Evolutionary conservation across 805 yeast genomes (phyloP), one percentile per base, ranked within the genome.

Genomic region (Grigorovia jiainica): DNA sequence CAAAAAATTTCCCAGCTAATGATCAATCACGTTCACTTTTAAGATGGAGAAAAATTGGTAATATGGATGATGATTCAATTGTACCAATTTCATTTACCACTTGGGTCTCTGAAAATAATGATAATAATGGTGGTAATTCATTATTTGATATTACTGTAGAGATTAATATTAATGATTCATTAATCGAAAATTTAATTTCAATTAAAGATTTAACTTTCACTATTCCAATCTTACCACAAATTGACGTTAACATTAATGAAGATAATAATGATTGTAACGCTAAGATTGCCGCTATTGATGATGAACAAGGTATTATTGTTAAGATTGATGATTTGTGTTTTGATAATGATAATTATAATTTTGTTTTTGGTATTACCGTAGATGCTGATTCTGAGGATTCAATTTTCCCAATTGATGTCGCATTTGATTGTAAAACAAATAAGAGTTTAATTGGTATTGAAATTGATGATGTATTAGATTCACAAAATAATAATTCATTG

Each of bases 1-100:
- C 72, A 36, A 85, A 86, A 57, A 76, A 87, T 29, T 89, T 92
- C 76, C 97, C 97, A 32, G 72, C 87, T 8, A 87, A 89, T 62
- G 95, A 87, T 60, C 90, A 86, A 58, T 78, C 86, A 39, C 73
- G 90, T 51, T 95, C 95, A 49, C 95, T 90, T 24, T 75, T 92
- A 54, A 82, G 95, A 71, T 90, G 95, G 97, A 81, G 87, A 61
- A 79, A 80, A 36, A 72, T 70, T 34, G 84, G 82, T 29, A 73
- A 75, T 47, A 70, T 67, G 23, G 86, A 79, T 45, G 79, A 77
- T 37, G 70, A 72, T 43, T 43, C 55, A 16, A 55, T 63, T 34
- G 66, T 74, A 27, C 97, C 97, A 27, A 63, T 90, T 41, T 70
- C 75, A 37, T 70, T 92, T 49, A 80, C 90, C 32, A 79, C 89